Evolutionary conservation across 2,329 filamentous ascomycete species (phyloP), one percentile per base, ranked within the genome.

Genomic region (Colletotrichum sansevieriae): DNA sequence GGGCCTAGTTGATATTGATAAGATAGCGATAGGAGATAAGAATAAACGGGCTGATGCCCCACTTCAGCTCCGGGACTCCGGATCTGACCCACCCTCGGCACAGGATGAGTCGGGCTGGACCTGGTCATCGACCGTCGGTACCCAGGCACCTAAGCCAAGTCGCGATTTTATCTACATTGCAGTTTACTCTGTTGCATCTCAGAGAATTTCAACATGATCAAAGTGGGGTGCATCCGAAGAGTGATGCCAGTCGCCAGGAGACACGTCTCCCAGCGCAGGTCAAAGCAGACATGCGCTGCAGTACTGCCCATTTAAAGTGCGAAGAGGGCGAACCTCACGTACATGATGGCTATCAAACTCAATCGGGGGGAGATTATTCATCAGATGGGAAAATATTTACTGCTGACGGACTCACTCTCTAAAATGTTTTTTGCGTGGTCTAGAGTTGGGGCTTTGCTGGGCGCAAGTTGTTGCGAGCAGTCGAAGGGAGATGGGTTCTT

Each of bases 21-120:
- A 44, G 41, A 44, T 44, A 18, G 41, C 41, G 41, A 44, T 44
- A 44, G 41, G 41, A 44, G 41, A 44, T 44, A 44, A 44, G 41
- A 18, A 44, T 44, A 44, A 44, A 18, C 41, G 13, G 11, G 11
- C 39, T 44, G 41, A n/a, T 5, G 11, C 41, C 18, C 41, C 41
- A 44, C 41, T 44, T n/a, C 18, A 9, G 41, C 41, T 44, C 41
- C 41, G 41, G 18, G 41, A 18, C 41, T 44, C 15, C 41, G 12
- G 12, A 44, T 4, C 41, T 12, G 12, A 44, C 41, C 41, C 41
- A 44, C 41, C n/a, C 7, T 44, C 41, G 12, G 41, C 41, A 15
- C 41, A 44, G 41, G 41, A 44, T 44, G 12, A 44, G 41, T 18
- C 41, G 41, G 41, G 41, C 41, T 44, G 12, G 41, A 18, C 3